Percentiles rank a stretch among this genome's conserved stretches.
These are phyloP conservation scores for Solanum corneliomulleri DNA, from an alignment of 257 asterid genomes.

Conservation along the genomic window DNA sequence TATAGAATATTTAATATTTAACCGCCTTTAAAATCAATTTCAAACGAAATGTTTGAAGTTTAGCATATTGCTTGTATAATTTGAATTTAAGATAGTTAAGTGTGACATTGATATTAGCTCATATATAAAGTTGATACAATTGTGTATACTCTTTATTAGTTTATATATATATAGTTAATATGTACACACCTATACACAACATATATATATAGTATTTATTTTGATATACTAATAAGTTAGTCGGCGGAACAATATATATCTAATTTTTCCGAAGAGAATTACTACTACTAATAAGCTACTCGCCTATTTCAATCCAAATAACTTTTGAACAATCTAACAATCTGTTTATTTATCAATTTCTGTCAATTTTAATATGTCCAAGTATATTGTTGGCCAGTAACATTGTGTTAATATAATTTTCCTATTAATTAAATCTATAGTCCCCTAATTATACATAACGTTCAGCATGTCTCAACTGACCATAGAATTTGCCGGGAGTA, in stretches of 20 bases:
- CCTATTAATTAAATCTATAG: background rate
- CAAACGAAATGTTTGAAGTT: background rate
- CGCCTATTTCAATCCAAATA: too few relatives aligned
- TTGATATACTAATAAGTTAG: too few relatives aligned
- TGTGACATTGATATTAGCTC: too few relatives aligned
- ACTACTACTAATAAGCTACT: too few relatives aligned
- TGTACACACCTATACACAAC: too few relatives aligned
- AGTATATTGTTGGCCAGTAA: background rate
- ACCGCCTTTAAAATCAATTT: background rate
- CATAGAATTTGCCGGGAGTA: slow-evolving; percentile 40
- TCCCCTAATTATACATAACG: background rate
- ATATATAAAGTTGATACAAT: too few relatives aligned
- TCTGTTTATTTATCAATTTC: background rate
- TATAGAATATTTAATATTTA: background rate
- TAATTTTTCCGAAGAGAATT: too few relatives aligned
- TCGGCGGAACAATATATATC: accelerated
- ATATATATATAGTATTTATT: accelerated
- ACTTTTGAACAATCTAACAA: too few relatives aligned
- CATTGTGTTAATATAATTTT: background rate
- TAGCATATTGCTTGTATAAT: too few relatives aligned
- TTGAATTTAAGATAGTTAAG: too few relatives aligned
- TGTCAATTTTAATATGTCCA: background rate
- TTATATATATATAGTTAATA: too few relatives aligned
- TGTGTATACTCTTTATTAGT: too few relatives aligned
- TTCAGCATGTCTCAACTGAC: slow-evolving; percentile 18